These are phyloP conservation scores for Mallotus nudiflorus DNA, from an alignment of 345 rosid genomes.

Conservation along the genomic window DNA sequence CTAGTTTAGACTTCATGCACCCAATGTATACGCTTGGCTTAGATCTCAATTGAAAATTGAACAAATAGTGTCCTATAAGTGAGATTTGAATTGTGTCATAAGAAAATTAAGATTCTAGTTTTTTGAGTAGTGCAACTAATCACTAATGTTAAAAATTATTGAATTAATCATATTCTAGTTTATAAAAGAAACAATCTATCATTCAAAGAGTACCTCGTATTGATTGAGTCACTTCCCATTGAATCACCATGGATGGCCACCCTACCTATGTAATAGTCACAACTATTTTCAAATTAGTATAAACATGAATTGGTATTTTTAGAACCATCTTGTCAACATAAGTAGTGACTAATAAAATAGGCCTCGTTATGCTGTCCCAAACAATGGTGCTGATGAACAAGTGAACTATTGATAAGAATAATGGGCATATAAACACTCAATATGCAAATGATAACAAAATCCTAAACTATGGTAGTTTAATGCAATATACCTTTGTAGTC, in stretches of 20 bases:
- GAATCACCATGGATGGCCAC: conserved; percentile 84
- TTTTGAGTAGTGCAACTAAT: too few relatives aligned
- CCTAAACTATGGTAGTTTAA: neutral
- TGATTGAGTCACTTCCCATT: conserved; percentile 64
- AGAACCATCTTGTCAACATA: conserved; percentile 78
- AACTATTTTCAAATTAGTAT: conserved; percentile 52
- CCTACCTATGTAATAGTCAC: conserved; percentile 93
- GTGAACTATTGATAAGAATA: neutral
- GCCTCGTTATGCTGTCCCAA: conserved; percentile 54
- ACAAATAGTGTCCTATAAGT: too few relatives aligned
- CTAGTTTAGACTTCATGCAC: too few relatives aligned
- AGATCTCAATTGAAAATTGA: too few relatives aligned
- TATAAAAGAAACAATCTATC: neutral
- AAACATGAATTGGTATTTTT: conserved; percentile 60
- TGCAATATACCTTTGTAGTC: too few relatives aligned
- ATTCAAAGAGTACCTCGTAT: conserved; percentile 41
- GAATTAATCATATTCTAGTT: neutral
- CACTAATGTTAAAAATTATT: too few relatives aligned
- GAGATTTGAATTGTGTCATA: too few relatives aligned
- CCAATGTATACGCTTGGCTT: too few relatives aligned
- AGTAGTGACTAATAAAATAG: conserved; percentile 80
- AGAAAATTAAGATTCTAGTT: too few relatives aligned
- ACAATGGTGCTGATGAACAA: conserved; percentile 56
- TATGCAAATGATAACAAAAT: neutral
- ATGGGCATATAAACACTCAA: neutral